Evolutionary conservation across 2,329 filamentous ascomycete species (phyloP).

Genomic region (Raffaelea ambrosiae): DNA sequence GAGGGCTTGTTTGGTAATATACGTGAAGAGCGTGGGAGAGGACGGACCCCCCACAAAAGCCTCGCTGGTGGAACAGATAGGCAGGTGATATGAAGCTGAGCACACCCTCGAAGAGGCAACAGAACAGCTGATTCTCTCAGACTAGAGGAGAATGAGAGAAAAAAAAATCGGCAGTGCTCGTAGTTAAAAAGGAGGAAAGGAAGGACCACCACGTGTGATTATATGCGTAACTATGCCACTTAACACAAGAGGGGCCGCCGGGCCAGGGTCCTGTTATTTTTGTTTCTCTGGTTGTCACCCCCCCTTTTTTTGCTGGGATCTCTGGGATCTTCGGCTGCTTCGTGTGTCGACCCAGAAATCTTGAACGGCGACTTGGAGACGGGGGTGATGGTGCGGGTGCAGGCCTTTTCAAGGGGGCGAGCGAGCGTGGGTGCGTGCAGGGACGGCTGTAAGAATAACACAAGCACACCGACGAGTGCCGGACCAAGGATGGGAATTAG

Average conservation of each 20-base stretch:
- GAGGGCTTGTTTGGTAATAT: background rate
- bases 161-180: background rate
- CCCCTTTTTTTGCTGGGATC: background rate
- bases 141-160: background rate
- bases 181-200: background rate
- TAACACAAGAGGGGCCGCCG: background rate
- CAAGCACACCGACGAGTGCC: background rate
- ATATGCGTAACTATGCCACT: no score
- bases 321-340: background rate
- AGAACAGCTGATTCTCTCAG: background rate
- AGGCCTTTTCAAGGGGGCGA: no score
- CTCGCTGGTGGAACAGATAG: background rate
- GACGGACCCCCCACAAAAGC: background rate
- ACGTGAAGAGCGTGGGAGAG: background rate
- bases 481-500: background rate
- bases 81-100: background rate
- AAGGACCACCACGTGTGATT: background rate
- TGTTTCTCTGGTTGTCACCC: background rate
- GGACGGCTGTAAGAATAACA: no score
- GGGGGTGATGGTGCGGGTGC: background rate
- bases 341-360: background rate
- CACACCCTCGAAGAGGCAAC: background rate
- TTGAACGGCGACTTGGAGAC: background rate
- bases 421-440: no score
- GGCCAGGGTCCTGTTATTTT: conserved; percentile 3